A percentile compares a stretch with the other conserved stretches of the same genome.
phyloP scores from a whole-genome alignment of 2,329 filamentous ascomycete species.

The Tolypocladium ovalisporum region DNA sequence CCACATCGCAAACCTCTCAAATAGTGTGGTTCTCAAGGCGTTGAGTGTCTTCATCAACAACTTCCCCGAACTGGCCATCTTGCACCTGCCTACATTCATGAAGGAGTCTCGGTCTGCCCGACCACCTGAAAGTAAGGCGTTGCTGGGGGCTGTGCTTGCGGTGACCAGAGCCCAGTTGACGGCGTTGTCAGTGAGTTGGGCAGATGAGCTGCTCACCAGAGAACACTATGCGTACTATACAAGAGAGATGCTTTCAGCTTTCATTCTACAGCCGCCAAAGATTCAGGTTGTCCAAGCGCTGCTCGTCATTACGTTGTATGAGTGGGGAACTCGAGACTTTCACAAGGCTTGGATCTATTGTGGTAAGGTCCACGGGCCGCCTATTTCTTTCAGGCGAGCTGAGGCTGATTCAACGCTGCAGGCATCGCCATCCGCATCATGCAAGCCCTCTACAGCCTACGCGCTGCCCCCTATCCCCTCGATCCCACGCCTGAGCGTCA shows the following conservation, averaged over 20 bases:
- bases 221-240: constrained; percentile 21
- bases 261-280: constrained; percentile 17
- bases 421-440: constrained; percentile 28
- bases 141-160: constrained; percentile 17
- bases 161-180: constrained; percentile 20
- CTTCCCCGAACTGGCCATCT: constrained; percentile 21
- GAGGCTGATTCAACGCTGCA: not conserved
- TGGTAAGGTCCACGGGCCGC: constrained; percentile 8
- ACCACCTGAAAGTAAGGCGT: constrained; percentile 14
- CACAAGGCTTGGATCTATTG: constrained; percentile 32
- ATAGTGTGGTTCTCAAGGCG: constrained; percentile 16
- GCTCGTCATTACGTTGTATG: constrained; percentile 26
- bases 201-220: constrained; percentile 16
- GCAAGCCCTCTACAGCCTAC: constrained; percentile 20
- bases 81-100: constrained; percentile 21
- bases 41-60: constrained; percentile 22
- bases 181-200: constrained; percentile 15
- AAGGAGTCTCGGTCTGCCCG: constrained; percentile 9
- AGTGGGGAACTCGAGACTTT: constrained; percentile 30
- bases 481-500: constrained; percentile 11
- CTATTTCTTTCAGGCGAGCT: not conserved
- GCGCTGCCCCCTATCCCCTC: constrained; percentile 15
- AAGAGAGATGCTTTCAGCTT: constrained; percentile 12
- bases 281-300: constrained; percentile 25
- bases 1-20: constrained; percentile 14